Evolutionary conservation across 2,329 filamentous ascomycete species (phyloP).

Genomic region (Domatiomyces globalis): DNA sequence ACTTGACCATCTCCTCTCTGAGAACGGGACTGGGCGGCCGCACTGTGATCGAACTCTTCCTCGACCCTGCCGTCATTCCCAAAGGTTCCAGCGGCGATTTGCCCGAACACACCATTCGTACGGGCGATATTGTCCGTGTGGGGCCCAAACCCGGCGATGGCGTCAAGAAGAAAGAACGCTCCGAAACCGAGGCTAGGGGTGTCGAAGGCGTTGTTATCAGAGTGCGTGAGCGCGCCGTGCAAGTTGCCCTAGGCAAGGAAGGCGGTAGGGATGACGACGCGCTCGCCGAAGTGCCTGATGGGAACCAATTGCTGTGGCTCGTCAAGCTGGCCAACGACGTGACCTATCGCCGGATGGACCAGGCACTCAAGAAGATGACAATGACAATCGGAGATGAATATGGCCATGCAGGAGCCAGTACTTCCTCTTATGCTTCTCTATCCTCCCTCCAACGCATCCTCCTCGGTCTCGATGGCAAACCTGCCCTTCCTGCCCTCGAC

Average conservation of each 20-base stretch:
- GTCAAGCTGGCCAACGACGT: conserved; percentile 54
- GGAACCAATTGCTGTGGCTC: conserved; percentile 50
- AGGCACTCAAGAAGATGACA: conserved; percentile 46
- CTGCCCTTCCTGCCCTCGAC: conserved; percentile 36
- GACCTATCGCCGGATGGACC: conserved; percentile 49
- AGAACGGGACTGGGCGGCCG: conserved; percentile 87
- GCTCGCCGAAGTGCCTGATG: conserved; percentile 37
- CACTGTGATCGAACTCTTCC: conserved; percentile 64
- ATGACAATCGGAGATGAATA: conserved; percentile 43
- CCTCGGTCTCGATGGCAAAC: conserved; percentile 41
- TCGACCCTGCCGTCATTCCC: conserved; percentile 53
- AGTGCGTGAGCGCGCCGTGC: conserved; percentile 29
- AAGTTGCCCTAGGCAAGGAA: conserved; percentile 31
- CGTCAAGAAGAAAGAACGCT: conserved; percentile 22
- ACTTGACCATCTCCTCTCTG: conserved; percentile 48
- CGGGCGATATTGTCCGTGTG: conserved; percentile 35
- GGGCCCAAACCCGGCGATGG: conserved; percentile 26
- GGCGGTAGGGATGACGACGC: conserved; percentile 26
- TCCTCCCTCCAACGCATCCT: conserved; percentile 46
- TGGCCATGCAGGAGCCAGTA: not conserved
- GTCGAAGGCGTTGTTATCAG: conserved; percentile 35
- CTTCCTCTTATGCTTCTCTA: conserved; percentile 26
- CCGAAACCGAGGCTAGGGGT: conserved; percentile 20
- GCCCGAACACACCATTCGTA: conserved; percentile 33
- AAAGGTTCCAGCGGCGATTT: conserved; percentile 20